Evolutionary conservation across 805 yeast species (phyloP).

Genomic region (Candida railenensis): DNA sequence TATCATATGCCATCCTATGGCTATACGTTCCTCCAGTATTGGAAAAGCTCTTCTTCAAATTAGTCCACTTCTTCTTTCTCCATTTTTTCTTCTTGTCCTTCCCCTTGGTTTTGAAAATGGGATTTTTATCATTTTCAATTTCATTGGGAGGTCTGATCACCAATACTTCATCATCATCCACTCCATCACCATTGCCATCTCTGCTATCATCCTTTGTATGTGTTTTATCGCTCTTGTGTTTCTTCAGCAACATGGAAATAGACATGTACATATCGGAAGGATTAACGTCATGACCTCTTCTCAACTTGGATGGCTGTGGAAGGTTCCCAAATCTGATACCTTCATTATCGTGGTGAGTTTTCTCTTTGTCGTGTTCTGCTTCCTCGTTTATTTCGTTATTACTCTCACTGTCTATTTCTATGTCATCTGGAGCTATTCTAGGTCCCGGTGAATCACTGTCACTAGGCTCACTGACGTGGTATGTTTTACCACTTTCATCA

Average conservation of each 20-base stretch:
- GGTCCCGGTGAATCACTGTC: neutral
- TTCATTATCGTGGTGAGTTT: conserved; percentile 8
- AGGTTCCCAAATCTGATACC: conserved; percentile 60
- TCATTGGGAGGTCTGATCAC: conserved; percentile 79
- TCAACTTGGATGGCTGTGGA: conserved; percentile 53
- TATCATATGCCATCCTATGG: conserved; percentile 2
- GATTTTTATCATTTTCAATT: conserved; percentile 43
- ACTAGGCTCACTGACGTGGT: conserved; percentile 3
- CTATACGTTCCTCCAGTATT: conserved; percentile 11
- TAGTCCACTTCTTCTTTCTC: conserved; percentile 19
- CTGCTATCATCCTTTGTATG: conserved; percentile 5
- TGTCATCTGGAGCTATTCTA: neutral
- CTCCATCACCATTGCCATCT: conserved; percentile 1
- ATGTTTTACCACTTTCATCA: neutral
- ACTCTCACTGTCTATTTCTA: neutral
- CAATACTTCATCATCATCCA: conserved; percentile 67
- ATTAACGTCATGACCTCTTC: conserved; percentile 45
- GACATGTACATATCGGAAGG: conserved; percentile 86
- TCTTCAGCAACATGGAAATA: conserved; percentile 71
- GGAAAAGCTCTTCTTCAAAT: conserved; percentile 24
- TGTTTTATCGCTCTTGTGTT: conserved; percentile 32
- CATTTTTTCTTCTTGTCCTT: conserved; percentile 13
- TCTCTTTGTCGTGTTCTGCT: neutral
- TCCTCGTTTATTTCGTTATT: neutral
- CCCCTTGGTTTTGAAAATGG: conserved; percentile 23